Evolutionary conservation across 2,329 filamentous ascomycete species (phyloP).

Genomic region (Rutstroemia sp.): DNA sequence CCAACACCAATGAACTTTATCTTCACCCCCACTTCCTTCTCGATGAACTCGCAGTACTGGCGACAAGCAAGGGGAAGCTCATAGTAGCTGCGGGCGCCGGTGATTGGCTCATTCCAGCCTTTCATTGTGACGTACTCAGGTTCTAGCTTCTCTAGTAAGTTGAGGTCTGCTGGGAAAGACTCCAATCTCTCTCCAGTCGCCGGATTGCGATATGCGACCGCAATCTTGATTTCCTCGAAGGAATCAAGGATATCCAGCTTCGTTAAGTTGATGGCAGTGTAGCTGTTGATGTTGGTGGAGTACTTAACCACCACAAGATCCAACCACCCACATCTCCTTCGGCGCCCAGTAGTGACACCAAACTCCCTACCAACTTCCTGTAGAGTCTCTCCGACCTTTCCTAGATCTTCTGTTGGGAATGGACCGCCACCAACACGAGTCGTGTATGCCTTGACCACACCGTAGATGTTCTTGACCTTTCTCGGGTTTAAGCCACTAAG

Average conservation of each 20-base stretch:
- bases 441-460: constrained; percentile 47
- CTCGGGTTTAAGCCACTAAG: constrained; percentile 51
- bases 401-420: constrained; percentile 57
- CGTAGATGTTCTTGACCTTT: constrained; percentile 54
- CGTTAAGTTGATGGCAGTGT: constrained; percentile 46
- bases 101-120: constrained; percentile 62
- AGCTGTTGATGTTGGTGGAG: constrained; percentile 33
- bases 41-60: constrained; percentile 16
- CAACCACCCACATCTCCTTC: constrained; percentile 53
- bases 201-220: constrained; percentile 57
- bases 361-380: constrained; percentile 41
- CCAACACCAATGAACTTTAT: constrained; percentile 57
- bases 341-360: constrained; percentile 44
- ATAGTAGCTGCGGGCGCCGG: constrained; percentile 40
- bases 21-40: constrained; percentile 55
- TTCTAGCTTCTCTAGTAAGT: constrained; percentile 44
- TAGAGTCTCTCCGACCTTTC: constrained; percentile 38
- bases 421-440: constrained; percentile 46
- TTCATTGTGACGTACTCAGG: constrained; percentile 45
- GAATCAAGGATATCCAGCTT: constrained; percentile 66
- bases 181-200: constrained; percentile 41
- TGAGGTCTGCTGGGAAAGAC: constrained; percentile 58
- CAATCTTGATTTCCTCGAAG: constrained; percentile 68
- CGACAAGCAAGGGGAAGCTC: not conserved
- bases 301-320: constrained; percentile 50